Base-by-base conservation (phyloP, 371 early-diverging fungal genomes). In the Dentiscutata heterogama region DNA sequence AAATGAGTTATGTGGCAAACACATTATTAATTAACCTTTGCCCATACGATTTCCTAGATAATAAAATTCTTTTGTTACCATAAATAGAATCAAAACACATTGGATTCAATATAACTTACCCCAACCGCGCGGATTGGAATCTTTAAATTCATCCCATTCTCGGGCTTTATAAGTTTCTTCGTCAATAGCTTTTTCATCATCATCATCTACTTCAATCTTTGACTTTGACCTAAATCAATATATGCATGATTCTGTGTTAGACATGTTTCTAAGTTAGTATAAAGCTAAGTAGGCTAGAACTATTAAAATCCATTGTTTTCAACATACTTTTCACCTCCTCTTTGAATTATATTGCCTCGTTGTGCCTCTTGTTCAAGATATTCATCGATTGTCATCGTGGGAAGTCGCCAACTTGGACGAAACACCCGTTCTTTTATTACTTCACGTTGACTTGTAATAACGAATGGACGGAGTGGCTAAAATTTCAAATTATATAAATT, bases 321-420 rank as follows among this genome's bases (percentile, higher is more conserved):
- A 78, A 83, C 87, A 88, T 90, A 90, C 35, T 35, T 35, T 35
- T 35, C 35, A 94, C 93, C 94, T 83, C 98, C 97, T 22, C 95
- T 95, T 6, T 85, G 87, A 79, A 98, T 91, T 31, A 98, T 91
- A 82, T 96, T 95, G 5, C 99, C 99, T 31, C 96, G 91, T 82
- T 92, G 94, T 82, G 88, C 88, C 86, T 99, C 98, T 83, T 92
- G 91, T 70, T 95, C 90, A 73, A 99, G 83, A 82, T 97, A 99
- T 86, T 99, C 95, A 65, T 99, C 99, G 75, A 99, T 93, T 0
- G 97, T 90, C 99, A 98, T 99, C 5, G 99, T 98, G 3, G 99
- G 99, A 77, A 99, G 85, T 50, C 92, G 94, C 86, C 95, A 94
- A 1, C 95, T 92, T 0, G 96, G 97, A 11, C 95, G 83, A 86